Evolutionary conservation across 2,329 filamentous ascomycete species (phyloP).

Genomic region (Incumbomyces delicatus): DNA sequence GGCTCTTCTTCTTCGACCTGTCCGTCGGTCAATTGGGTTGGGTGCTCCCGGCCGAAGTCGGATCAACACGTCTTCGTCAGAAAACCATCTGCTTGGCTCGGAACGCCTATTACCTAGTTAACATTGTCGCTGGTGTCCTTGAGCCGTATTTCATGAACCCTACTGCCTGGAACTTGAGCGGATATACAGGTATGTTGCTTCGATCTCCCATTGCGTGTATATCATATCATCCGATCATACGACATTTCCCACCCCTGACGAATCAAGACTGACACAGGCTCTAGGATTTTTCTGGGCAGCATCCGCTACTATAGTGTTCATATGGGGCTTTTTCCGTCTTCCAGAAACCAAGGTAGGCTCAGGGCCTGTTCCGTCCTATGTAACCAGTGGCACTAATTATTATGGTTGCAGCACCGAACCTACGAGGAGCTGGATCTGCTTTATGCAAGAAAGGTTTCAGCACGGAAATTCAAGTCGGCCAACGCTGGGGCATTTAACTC

Average conservation of each 20-base stretch:
- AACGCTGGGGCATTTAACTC: no score
- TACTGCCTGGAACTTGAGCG: constrained; percentile 22
- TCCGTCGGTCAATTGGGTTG: constrained; percentile 46
- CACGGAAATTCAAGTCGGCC: constrained; percentile 12
- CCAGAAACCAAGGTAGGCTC: constrained; percentile 23
- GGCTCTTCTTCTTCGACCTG: constrained; percentile 43
- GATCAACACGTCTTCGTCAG: constrained; percentile 44
- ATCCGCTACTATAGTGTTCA: constrained; percentile 16
- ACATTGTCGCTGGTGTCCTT: constrained; percentile 23
- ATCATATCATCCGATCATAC: no score
- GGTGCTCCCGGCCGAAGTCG: constrained; percentile 43
- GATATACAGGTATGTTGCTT: constrained; percentile 16
- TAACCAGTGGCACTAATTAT: no score
- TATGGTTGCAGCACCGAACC: background rate
- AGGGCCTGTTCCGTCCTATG: no score
- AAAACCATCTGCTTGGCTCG: constrained; percentile 47
- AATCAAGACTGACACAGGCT: no score
- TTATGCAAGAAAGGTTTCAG: constrained; percentile 11
- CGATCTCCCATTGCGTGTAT: no score
- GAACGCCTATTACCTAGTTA: constrained; percentile 40
- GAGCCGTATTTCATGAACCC: constrained; percentile 27
- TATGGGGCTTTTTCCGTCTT: constrained; percentile 25
- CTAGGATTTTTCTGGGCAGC: constrained; percentile 26
- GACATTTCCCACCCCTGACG: no score
- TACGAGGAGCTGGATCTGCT: constrained; percentile 15